Base-by-base conservation (phyloP, 2,329 filamentous ascomycete species). In the Stenocarpella maydis region DNA sequence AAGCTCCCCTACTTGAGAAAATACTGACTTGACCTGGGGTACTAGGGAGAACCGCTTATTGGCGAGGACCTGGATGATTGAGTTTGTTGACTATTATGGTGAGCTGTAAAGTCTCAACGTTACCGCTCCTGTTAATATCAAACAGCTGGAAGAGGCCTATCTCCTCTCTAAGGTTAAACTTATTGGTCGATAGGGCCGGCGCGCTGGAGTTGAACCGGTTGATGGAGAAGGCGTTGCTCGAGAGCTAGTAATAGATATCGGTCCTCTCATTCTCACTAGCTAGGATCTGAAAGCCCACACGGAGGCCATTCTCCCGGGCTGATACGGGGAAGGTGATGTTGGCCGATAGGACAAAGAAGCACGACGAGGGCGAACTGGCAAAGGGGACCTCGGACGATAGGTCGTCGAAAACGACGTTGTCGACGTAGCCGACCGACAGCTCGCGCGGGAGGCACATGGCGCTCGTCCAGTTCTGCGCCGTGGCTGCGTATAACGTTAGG, bases 381-480 rank as follows among this genome's bases (percentile, higher is more conserved):
- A 67, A 67, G 28, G 64, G 34, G 3, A 34, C 8, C 69, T 82
- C 80, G 1, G 75, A 75, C 0, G 77, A 72, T 1, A 83, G 78
- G 19, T 77, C 76, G 63, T 82, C 82, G 45, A 82, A 77, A 6
- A 82, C 75, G n/a, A 84, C 81, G 14, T 81, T 77, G 54, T 73
- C 70, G 15, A 84, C 78, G 60, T 78, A 79, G 4, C 81, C 80
- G 1, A 81, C 75, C 49, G 77, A 80, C 43, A 84, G 72, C 73
- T 84, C 81, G 1, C 82, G 77, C 0, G 82, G 81, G 1, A 83
- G 77, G 3, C 83, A 72, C 19, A 84, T 76, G 1, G 80, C 77
- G 2, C 82, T 81, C 1, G 80, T 81, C 82, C 82, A 83, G 61
- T 83, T 82, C 68, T 83, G 82, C 73, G 82, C 81, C 0, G 80